A percentile compares a stretch with the other conserved stretches of the same genome.
phyloP scores from a whole-genome alignment of 805 yeast species.

The Saccharomyces kudriavzevii region DNA sequence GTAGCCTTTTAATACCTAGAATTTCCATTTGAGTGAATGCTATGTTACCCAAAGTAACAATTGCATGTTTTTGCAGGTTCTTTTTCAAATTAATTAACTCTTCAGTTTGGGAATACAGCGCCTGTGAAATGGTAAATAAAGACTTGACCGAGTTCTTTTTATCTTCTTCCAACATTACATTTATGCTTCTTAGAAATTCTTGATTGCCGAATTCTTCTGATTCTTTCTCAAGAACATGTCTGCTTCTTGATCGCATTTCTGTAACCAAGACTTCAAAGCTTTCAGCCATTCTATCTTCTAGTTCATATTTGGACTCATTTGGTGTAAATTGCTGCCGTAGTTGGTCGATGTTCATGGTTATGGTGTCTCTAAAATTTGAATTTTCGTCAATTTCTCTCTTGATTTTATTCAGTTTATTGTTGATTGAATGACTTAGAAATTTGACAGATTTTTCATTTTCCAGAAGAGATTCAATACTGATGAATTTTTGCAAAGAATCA shows the following conservation, averaged over 20 bases:
- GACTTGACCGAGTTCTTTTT: constrained; percentile 13
- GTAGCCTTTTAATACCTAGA: constrained; percentile 26
- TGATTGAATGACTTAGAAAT: constrained; percentile 9
- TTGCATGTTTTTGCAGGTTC: constrained; percentile 28
- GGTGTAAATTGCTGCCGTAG: constrained; percentile 9
- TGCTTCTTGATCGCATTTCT: constrained; percentile 11
- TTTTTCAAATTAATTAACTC: constrained; percentile 25
- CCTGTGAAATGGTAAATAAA: constrained; percentile 22
- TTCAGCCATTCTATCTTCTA: constrained; percentile 20
- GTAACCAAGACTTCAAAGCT: constrained; percentile 20
- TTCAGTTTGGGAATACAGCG: constrained; percentile 20
- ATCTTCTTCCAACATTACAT: constrained; percentile 1
- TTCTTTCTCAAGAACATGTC: constrained; percentile 15
- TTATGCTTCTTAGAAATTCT: constrained; percentile 5
- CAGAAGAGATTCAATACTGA: constrained; percentile 5
- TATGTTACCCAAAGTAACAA: constrained; percentile 25
- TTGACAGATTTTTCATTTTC: constrained; percentile 7
- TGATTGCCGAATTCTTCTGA: constrained; percentile 5
- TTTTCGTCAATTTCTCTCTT: constrained; percentile 15
- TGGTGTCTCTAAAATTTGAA: constrained; percentile 6
- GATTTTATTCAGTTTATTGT: constrained; percentile 11
- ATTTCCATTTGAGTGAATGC: constrained; percentile 34
- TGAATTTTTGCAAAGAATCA: constrained; percentile 13
- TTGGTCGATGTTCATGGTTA: constrained; percentile 6
- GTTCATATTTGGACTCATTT: constrained; percentile 11